phyloP scores from a whole-genome alignment of 2,329 filamentous ascomycete genomes.

The Calonectria naviculata region DNA sequence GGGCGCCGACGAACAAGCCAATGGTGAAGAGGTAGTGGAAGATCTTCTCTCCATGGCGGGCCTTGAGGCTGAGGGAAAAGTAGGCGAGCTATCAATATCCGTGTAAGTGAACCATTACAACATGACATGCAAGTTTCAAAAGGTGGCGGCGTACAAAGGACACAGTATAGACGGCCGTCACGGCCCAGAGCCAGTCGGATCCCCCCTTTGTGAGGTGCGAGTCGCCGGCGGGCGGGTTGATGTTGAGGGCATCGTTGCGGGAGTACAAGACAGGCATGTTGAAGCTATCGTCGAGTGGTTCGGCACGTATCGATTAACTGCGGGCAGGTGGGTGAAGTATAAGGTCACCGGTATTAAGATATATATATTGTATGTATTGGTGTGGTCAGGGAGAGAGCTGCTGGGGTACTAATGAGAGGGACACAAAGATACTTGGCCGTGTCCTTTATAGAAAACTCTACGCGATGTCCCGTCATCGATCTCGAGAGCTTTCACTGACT shows the following conservation, averaged over 20 bases:
- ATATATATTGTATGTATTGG: not conserved
- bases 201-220: slow-evolving; percentile 52
- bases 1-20: slow-evolving; percentile 58
- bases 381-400: not conserved
- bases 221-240: slow-evolving; percentile 57
- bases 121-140: not conserved
- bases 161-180: slow-evolving; percentile 60
- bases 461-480: not conserved
- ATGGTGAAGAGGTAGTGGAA: slow-evolving; percentile 68
- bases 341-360: not conserved
- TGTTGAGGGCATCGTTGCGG: slow-evolving; percentile 58
- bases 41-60: slow-evolving; percentile 60
- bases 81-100: slow-evolving; percentile 48
- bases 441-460: slow-evolving; percentile 7
- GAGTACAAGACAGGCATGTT: slow-evolving; percentile 46
- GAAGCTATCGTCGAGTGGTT: slow-evolving; percentile 2
- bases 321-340: not conserved
- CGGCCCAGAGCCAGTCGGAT: slow-evolving; percentile 67
- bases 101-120: slow-evolving; percentile 22
- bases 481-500: not conserved
- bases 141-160: slow-evolving; percentile 52
- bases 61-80: slow-evolving; percentile 53
- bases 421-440: not conserved
- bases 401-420: not conserved
- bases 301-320: too few relatives aligned